These are phyloP conservation scores for Globisporangium solare DNA, from an alignment of 352 stramenopile genomes.

Conservation along the genomic window DNA sequence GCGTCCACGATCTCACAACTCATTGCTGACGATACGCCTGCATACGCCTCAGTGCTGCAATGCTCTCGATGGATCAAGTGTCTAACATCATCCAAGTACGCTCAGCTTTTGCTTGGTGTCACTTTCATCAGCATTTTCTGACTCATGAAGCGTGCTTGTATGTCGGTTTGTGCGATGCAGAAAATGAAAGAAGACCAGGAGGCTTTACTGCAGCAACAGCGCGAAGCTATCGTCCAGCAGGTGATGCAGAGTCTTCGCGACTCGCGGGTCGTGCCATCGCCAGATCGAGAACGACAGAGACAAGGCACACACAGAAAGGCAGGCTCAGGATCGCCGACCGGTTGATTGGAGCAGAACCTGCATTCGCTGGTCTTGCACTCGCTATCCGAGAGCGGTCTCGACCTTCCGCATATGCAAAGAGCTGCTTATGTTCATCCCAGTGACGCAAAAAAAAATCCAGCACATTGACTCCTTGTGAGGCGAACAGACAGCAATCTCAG, in stretches of 20 bases:
- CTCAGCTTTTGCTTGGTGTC: not conserved
- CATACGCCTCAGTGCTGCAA: constrained; percentile 1
- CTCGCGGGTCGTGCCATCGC: constrained; percentile 15
- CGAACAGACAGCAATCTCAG: not conserved
- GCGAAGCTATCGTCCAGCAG: constrained; percentile 54
- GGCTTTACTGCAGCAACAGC: constrained; percentile 44
- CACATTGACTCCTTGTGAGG: constrained; percentile 2
- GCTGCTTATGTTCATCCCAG: not conserved
- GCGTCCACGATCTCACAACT: not conserved
- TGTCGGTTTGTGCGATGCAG: constrained; percentile 12
- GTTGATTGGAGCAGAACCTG: constrained; percentile 44
- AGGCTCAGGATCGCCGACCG: not conserved
- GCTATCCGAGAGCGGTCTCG: constrained; percentile 48
- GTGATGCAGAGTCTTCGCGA: constrained; percentile 48
- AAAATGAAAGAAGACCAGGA: constrained; percentile 38
- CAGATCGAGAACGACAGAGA: not conserved
- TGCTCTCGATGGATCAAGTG: constrained; percentile 27
- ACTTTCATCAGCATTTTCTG: not conserved
- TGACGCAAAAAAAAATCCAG: not conserved
- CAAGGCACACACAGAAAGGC: not conserved
- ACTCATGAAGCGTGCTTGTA: not conserved
- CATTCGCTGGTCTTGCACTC: constrained; percentile 51
- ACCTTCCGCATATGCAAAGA: constrained; percentile 53
- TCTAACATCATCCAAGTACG: constrained; percentile 22
- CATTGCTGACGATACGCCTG: not conserved